Conservation (phyloP, 2,329 filamentous ascomycete genomes). For the Fusarium miscanthi region DNA sequence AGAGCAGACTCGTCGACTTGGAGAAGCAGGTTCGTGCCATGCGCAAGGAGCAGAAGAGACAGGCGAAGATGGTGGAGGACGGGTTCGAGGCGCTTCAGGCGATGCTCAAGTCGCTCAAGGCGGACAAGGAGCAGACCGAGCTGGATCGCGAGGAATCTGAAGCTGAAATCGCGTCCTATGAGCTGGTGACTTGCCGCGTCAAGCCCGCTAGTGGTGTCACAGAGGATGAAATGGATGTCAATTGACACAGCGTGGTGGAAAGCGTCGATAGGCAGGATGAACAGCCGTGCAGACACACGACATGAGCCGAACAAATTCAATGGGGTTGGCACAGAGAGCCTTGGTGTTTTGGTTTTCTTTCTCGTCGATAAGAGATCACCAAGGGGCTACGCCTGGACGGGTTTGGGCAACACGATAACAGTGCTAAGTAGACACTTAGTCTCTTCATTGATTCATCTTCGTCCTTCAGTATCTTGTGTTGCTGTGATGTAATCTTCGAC, state of each 20-base stretch:
- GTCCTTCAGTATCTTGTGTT: no score
- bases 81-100: no score
- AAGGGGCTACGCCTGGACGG: no score
- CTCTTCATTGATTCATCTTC: no score
- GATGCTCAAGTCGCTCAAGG: neutral
- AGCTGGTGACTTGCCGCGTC: neutral
- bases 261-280: neutral
- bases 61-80: no score
- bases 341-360: neutral
- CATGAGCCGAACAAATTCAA: no score
- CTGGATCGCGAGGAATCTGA: neutral
- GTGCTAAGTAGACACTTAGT: no score
- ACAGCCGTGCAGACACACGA: neutral
- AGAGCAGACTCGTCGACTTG: neutral
- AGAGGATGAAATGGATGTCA: neutral
- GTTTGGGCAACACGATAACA: no score
- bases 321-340: neutral
- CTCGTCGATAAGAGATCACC: neutral
- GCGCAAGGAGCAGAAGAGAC: no score
- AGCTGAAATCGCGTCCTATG: no score
- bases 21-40: fast-evolving
- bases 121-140: neutral
- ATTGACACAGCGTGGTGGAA: neutral
- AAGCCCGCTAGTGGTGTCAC: neutral
- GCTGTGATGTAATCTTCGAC: no score